A percentile compares a stretch with the other conserved stretches of the same genome.
phyloP scores from a whole-genome alignment of 2,329 filamentous ascomycete genomes.

The Paraphaeosphaeria sporulosa region DNA sequence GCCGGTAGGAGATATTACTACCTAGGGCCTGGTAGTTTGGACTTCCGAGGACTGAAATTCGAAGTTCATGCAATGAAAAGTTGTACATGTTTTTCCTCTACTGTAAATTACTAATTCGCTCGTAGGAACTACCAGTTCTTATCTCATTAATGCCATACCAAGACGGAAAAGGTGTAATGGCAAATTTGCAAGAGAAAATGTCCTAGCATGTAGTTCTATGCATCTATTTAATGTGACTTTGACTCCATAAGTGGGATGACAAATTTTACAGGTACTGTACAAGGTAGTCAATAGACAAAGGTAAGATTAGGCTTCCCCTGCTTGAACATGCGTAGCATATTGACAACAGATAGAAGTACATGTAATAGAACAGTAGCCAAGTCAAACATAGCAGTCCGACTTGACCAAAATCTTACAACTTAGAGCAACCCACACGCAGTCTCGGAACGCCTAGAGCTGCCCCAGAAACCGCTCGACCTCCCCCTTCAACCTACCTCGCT shows the following conservation, averaged over 20 bases:
- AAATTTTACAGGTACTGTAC: not conserved
- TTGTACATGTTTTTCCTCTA: not conserved
- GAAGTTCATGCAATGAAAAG: not conserved
- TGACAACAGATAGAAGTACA: not conserved
- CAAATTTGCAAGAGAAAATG: no score
- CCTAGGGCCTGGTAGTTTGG: not conserved
- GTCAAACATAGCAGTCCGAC: not conserved
- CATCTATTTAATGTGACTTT: not conserved
- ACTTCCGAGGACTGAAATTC: not conserved
- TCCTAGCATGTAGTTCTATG: not conserved
- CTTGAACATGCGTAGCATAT: not conserved
- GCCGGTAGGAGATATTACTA: not conserved
- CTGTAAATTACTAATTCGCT: not conserved
- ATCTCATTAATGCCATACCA: no score
- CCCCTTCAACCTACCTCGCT: constrained; percentile 57
- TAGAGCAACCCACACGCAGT: not conserved
- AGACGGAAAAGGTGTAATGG: no score
- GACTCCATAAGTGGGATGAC: not conserved
- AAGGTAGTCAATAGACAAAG: not conserved
- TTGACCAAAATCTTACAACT: not conserved
- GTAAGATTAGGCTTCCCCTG: not conserved
- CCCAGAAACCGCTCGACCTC: constrained; percentile 45
- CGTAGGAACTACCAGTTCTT: no score
- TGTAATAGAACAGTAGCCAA: not conserved
- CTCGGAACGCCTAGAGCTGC: constrained; percentile 20